These are phyloP conservation scores for Helichrysum umbraculigerum DNA, from an alignment of 129 eudicot genomes.

Conservation along the genomic window DNA sequence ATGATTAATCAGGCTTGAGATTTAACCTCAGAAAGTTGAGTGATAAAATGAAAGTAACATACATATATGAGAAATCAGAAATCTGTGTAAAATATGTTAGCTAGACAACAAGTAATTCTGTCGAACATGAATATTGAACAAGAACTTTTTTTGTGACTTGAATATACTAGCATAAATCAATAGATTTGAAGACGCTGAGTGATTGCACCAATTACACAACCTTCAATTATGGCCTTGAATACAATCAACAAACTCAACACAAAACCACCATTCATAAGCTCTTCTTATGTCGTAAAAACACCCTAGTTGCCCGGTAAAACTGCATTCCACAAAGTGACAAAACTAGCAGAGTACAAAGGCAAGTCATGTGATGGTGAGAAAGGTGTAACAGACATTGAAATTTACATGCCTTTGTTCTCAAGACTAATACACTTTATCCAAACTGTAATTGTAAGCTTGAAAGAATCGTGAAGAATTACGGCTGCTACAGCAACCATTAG, in stretches of 20 bases:
- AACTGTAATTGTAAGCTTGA: conserved; percentile 36
- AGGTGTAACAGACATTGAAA: conserved; percentile 20
- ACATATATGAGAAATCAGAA: too few relatives aligned
- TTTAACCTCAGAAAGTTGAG: too few relatives aligned
- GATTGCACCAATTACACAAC: background rate
- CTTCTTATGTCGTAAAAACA: conserved; percentile 10
- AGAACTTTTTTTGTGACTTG: background rate
- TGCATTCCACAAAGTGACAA: conserved; percentile 41
- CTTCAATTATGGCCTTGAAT: background rate
- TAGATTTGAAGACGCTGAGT: too few relatives aligned
- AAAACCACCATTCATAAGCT: conserved; percentile 24
- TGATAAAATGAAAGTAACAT: too few relatives aligned
- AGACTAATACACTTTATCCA: conserved; percentile 24
- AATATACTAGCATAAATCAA: background rate
- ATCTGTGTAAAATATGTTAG: too few relatives aligned
- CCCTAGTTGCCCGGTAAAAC: conserved; percentile 33
- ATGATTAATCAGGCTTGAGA: too few relatives aligned
- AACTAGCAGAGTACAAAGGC: conserved; percentile 37
- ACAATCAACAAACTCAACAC: conserved; percentile 22
- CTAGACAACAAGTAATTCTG: too few relatives aligned
- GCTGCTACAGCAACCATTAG: conserved; percentile 30
- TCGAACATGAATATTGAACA: too few relatives aligned
- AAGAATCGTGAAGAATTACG: conserved; percentile 36
- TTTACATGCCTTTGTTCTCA: conserved; percentile 39
- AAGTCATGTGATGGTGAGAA: conserved; percentile 27